Percentiles rank a stretch among this genome's conserved stretches.
phyloP scores from a whole-genome alignment of 2,329 filamentous ascomycete genomes.

The Clonostachys solani region DNA sequence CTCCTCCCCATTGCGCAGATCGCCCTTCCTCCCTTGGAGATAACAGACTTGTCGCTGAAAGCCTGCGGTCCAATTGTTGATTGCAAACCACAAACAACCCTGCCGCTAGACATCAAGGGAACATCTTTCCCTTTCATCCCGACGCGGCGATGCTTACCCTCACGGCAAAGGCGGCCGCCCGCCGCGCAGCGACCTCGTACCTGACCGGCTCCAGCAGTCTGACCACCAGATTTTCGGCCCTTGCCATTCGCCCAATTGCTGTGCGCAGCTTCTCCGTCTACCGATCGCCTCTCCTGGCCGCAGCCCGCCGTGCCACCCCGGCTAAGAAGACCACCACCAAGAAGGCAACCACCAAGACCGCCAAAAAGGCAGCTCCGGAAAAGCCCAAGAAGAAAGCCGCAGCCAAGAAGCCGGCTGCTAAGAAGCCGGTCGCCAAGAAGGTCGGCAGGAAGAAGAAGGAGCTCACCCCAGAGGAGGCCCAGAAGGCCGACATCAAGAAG shows the following conservation, averaged over 20 bases:
- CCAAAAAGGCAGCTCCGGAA: conserved; percentile 1
- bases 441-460: conserved; percentile 10
- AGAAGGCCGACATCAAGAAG: conserved; percentile 24
- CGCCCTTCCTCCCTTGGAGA: no score
- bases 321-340: conserved; percentile 9
- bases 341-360: conserved; percentile 12
- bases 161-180: conserved; percentile 30
- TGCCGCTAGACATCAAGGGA: no score
- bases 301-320: conserved; percentile 12
- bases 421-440: conserved; percentile 8
- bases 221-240: conserved; percentile 12
- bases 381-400: conserved; percentile 8
- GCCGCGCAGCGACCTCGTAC: conserved; percentile 20
- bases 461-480: conserved; percentile 15
- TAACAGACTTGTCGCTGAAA: conserved; percentile 1
- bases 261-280: conserved; percentile 25
- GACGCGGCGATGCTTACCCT: conserved; percentile 30
- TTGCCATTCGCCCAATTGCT: conserved; percentile 7
- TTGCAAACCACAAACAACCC: no score
- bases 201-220: conserved; percentile 11
- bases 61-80: no score
- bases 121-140: no score
- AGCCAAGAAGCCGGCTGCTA: conserved; percentile 1
- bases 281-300: conserved; percentile 14
- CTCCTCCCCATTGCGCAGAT: neutral